Conservation (phyloP, 345 rosid genomes). For the Citrus mangshanensis region DNA sequence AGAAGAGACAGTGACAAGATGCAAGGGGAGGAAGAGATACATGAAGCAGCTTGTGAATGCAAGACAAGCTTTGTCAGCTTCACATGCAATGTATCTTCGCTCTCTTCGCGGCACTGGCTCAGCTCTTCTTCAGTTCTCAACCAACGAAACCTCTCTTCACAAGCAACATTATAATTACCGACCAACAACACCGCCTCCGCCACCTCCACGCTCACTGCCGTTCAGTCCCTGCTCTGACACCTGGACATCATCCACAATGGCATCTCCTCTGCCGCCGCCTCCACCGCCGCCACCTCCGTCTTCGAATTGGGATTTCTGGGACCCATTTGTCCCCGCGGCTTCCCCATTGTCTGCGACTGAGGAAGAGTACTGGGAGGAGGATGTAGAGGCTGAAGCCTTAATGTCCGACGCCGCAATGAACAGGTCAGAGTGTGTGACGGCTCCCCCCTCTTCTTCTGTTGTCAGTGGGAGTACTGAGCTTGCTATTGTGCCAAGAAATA, state of each 20-base stretch:
- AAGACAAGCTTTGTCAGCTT: constrained; percentile 70
- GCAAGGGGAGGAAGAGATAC: constrained; percentile 87
- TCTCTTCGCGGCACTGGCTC: constrained; percentile 82
- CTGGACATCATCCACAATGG: constrained; percentile 65
- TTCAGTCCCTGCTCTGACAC: constrained; percentile 77
- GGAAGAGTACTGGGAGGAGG: constrained; percentile 70
- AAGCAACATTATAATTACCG: constrained; percentile 34
- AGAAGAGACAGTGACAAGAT: constrained; percentile 81
- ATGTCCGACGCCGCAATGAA: constrained; percentile 35
- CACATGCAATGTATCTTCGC: constrained; percentile 88
- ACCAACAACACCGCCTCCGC: constrained; percentile 22
- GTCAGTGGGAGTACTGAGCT: constrained; percentile 71
- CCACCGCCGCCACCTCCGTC: constrained; percentile 78
- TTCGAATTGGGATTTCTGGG: constrained; percentile 94
- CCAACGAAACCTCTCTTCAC: constrained; percentile 63
- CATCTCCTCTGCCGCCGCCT: constrained; percentile 45
- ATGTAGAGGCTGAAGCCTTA: constrained; percentile 34
- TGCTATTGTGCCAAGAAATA: constrained; percentile 78
- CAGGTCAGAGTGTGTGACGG: constrained; percentile 39
- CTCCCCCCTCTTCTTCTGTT: constrained; percentile 50
- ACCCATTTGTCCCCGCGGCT: constrained; percentile 65
- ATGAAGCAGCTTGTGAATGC: constrained; percentile 81
- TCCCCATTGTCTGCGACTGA: constrained; percentile 50
- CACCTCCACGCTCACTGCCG: constrained; percentile 31
- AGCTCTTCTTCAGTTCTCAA: constrained; percentile 73